Conservation (phyloP, 352 stramenopile genomes). For the Phytophthora pseudosyringae region DNA sequence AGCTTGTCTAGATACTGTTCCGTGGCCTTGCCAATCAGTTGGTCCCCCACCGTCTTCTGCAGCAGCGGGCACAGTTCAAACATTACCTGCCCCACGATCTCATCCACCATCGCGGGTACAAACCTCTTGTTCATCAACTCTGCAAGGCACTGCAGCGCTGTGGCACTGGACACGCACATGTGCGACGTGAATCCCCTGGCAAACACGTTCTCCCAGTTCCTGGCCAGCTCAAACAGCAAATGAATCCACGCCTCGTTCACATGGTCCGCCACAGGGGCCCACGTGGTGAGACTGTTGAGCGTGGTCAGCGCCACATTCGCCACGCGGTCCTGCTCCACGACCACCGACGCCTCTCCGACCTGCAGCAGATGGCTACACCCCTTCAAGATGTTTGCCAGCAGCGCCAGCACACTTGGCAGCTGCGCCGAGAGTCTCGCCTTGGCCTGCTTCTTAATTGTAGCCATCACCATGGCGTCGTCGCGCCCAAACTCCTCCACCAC, state of each 20-base stretch:
- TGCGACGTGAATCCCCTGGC: conserved; percentile 30
- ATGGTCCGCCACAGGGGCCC: conserved; percentile 61
- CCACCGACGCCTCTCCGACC: conserved; percentile 13
- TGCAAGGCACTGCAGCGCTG: conserved; percentile 61
- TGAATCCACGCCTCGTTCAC: conserved; percentile 65
- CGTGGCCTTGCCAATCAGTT: conserved; percentile 49
- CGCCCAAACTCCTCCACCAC: conserved; percentile 79
- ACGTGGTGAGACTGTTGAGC: conserved; percentile 58
- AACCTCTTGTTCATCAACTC: conserved; percentile 80
- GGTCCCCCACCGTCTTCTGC: conserved; percentile 66
- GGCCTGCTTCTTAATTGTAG: conserved; percentile 51
- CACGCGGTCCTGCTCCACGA: conserved; percentile 50
- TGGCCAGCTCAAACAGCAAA: conserved; percentile 64
- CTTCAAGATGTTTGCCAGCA: conserved; percentile 58
- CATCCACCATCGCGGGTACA: conserved; percentile 40
- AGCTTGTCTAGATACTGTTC: conserved; percentile 81
- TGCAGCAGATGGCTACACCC: conserved; percentile 54
- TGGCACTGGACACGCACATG: conserved; percentile 54
- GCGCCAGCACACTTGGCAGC: conserved; percentile 53
- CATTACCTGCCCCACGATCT: conserved; percentile 65
- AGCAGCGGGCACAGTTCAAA: conserved; percentile 60
- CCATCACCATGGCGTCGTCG: conserved; percentile 63
- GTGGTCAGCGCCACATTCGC: conserved; percentile 60
- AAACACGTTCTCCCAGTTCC: conserved; percentile 46
- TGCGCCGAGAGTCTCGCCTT: conserved; percentile 49